Conservation (phyloP, 2,329 filamentous ascomycete genomes). For the Dichotomopilus funicola region DNA sequence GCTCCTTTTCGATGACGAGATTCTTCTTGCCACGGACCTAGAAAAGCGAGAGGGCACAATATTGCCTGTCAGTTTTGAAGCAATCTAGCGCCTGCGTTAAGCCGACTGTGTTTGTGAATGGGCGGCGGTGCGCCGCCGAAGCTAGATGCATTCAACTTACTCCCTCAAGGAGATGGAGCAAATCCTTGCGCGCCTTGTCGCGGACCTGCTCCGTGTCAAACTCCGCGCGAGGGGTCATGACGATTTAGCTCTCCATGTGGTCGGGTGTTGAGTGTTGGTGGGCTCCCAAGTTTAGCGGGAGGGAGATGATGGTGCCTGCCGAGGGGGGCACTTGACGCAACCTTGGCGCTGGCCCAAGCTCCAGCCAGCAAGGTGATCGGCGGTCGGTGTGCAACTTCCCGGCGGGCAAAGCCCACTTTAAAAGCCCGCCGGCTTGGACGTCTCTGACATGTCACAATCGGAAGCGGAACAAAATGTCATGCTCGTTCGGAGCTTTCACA, state of each 20-base stretch:
- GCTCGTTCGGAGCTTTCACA: no score
- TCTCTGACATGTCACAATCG: no score
- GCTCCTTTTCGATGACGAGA: slow-evolving; percentile 81
- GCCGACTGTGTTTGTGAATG: not conserved
- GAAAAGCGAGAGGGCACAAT: not conserved
- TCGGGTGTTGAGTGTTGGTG: slow-evolving; percentile 11
- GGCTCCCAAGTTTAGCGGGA: not conserved
- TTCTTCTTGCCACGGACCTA: slow-evolving; percentile 99
- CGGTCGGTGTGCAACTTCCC: not conserved
- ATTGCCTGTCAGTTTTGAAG: slow-evolving; percentile 19
- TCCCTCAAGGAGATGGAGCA: slow-evolving; percentile 85
- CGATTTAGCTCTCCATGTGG: slow-evolving; percentile 42
- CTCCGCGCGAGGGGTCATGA: slow-evolving; percentile 62
- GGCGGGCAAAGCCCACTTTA: not conserved
- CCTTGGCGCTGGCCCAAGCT: slow-evolving; percentile 14
- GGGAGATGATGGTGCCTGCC: not conserved
- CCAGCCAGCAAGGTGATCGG: not conserved
- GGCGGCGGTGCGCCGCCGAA: not conserved
- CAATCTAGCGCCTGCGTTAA: slow-evolving; percentile 2
- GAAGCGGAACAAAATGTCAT: no score
- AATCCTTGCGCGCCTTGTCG: slow-evolving; percentile 77
- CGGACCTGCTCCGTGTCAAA: slow-evolving; percentile 72
- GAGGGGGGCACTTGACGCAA: not conserved
- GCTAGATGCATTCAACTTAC: slow-evolving; percentile 55
- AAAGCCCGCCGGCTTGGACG: not conserved